Conservation (phyloP, 495 filamentous ascomycete genomes). For the Penicillium fimorum region DNA sequence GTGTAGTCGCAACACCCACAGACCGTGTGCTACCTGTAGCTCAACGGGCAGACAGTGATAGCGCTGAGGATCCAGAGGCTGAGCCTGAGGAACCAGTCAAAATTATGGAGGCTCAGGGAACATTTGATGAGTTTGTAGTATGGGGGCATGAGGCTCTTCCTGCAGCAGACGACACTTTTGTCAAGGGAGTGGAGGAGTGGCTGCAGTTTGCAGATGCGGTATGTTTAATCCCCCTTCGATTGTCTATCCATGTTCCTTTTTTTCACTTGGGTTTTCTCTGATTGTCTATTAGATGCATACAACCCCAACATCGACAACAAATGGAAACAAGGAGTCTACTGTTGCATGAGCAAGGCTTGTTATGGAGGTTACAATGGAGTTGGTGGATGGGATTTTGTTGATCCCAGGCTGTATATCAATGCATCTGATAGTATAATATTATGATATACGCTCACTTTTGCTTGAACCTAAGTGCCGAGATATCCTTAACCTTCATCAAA, state of each 20-base stretch:
- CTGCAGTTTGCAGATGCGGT: constrained; percentile 68
- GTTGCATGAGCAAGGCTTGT: neutral
- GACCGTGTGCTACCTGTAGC: constrained; percentile 29
- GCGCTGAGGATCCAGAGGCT: constrained; percentile 38
- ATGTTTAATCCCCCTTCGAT: constrained; percentile 16
- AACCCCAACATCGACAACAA: neutral
- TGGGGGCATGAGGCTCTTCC: constrained; percentile 81
- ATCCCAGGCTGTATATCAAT: neutral
- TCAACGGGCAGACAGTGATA: constrained; percentile 38
- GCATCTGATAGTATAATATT: neutral
- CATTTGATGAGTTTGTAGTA: constrained; percentile 76
- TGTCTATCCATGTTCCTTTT: neutral
- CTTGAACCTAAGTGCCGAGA: neutral
- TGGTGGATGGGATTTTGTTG: too few relatives aligned
- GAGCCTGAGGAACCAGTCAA: constrained; percentile 53
- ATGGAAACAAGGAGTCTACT: constrained; percentile 6
- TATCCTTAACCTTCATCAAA: neutral
- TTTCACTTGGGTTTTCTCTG: constrained; percentile 3
- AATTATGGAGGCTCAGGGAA: constrained; percentile 58
- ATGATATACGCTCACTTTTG: neutral
- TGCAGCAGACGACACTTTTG: constrained; percentile 67
- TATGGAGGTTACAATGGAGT: neutral
- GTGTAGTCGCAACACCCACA: constrained; percentile 41
- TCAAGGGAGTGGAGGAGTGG: constrained; percentile 78
- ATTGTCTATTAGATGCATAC: constrained; percentile 35